Evolutionary conservation across 1,139 yeast species (phyloP).

Genomic region (Dujonia santamariae): DNA sequence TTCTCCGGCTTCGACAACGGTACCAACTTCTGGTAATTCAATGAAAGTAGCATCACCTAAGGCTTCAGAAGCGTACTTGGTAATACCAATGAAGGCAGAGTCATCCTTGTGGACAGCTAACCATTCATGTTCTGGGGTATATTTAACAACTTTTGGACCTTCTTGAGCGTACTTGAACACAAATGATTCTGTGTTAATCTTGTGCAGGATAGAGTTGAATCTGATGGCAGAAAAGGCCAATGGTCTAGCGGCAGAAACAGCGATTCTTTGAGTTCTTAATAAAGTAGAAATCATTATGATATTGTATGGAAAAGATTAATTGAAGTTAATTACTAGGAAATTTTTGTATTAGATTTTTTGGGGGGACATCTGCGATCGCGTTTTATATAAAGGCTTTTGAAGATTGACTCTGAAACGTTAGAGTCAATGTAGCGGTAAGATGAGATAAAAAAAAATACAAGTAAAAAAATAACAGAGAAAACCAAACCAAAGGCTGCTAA

Average conservation of each 20-base stretch:
- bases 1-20: conserved; percentile 67
- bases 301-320: too few species aligned
- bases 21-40: conserved; percentile 82
- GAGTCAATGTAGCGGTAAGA: conserved; percentile 1
- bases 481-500: too few species aligned
- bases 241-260: conserved; percentile 12
- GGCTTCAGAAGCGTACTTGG: conserved; percentile 96
- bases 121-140: conserved; percentile 96
- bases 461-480: too few species aligned
- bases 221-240: conserved; percentile 10
- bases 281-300: conserved; percentile 7
- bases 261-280: conserved; percentile 11
- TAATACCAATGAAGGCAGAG: conserved; percentile 83
- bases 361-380: conserved; percentile 2
- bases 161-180: conserved; percentile 49
- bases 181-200: conserved; percentile 49
- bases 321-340: too few species aligned
- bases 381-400: not conserved
- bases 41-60: conserved; percentile 95
- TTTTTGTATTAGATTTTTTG: not conserved
- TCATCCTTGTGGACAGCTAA: conserved; percentile 82
- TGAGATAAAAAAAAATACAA: not conserved
- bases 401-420: not conserved
- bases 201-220: conserved; percentile 43
- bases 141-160: conserved; percentile 57